Evolutionary conservation across 176 grass and related monocot genomes (phyloP).

Genomic region (Avena atlantica): DNA sequence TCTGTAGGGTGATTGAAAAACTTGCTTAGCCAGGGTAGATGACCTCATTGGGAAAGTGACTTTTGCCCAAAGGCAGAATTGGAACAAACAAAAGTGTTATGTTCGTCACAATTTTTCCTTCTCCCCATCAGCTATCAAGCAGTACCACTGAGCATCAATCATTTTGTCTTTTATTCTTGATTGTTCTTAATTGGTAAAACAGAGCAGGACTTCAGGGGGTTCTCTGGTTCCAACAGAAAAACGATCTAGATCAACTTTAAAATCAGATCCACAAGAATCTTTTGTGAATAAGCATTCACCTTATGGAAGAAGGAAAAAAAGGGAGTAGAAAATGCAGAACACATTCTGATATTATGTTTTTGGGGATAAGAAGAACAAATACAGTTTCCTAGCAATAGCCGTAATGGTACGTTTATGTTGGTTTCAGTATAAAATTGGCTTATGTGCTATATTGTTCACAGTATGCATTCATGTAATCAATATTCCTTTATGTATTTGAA

Average conservation of each 20-base stretch:
- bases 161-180: constrained; percentile 2
- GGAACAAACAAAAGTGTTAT: neutral
- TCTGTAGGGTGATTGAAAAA: neutral
- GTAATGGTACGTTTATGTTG: constrained; percentile 36
- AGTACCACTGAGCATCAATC: neutral
- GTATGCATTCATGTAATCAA: neutral
- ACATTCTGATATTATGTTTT: neutral
- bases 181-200: neutral
- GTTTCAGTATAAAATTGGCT: neutral
- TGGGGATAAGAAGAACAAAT: neutral
- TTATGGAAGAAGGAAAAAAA: neutral
- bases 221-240: constrained; percentile 1
- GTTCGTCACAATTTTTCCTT: neutral
- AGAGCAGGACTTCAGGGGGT: neutral
- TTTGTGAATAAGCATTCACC: neutral
- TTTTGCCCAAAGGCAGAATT: neutral
- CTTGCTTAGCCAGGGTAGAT: neutral
- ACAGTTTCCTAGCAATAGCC: neutral
- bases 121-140: neutral
- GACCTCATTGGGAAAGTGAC: neutral
- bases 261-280: neutral
- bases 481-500: constrained; percentile 1
- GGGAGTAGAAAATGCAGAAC: neutral
- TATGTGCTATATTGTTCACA: constrained; percentile 9
- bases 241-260: neutral